A percentile compares a stretch with the other conserved stretches of the same genome.
Conservation (phyloP, 331 rosid species). For the Pyracantha coccinea region DNA sequence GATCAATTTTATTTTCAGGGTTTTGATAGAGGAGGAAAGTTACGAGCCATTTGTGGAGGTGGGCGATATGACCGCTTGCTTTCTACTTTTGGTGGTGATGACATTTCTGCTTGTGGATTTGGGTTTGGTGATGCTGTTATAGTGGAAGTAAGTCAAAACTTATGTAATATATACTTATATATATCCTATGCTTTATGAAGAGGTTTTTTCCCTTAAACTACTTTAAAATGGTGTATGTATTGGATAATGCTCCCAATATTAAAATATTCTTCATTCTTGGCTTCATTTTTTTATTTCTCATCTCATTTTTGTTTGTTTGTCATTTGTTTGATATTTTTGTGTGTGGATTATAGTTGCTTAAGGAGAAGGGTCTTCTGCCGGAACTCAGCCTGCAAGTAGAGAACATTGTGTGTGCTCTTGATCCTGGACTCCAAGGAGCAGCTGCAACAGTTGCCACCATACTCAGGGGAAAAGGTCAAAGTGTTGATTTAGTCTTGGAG, state of each 20-base stretch:
- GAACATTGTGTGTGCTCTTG: conserved; percentile 83
- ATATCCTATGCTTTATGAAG: not conserved
- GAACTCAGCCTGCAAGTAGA: conserved; percentile 48
- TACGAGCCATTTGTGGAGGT: conserved; percentile 98
- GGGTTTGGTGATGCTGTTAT: conserved; percentile 99
- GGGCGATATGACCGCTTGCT: conserved; percentile 86
- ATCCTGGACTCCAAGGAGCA: conserved; percentile 79
- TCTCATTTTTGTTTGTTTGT: not conserved
- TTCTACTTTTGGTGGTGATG: conserved; percentile 93
- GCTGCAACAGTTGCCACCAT: conserved; percentile 78
- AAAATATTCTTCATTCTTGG: not conserved
- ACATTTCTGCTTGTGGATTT: conserved; percentile 89
- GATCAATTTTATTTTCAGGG: conserved; percentile 38
- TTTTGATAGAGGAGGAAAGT: conserved; percentile 86
- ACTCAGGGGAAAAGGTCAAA: conserved; percentile 69
- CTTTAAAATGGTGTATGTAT: not conserved
- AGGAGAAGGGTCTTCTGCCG: conserved; percentile 81
- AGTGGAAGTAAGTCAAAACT: conserved; percentile 66
- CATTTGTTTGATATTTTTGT: not conserved
- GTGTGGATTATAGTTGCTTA: conserved; percentile 57
- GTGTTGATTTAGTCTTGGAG: conserved; percentile 88
- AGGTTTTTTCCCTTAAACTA: not conserved
- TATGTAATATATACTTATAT: not conserved
- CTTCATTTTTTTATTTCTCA: not conserved
- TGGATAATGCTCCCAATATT: not conserved